Evolutionary conservation across 1,139 yeast genomes (phyloP).

Genomic region (Pichia sp.): DNA sequence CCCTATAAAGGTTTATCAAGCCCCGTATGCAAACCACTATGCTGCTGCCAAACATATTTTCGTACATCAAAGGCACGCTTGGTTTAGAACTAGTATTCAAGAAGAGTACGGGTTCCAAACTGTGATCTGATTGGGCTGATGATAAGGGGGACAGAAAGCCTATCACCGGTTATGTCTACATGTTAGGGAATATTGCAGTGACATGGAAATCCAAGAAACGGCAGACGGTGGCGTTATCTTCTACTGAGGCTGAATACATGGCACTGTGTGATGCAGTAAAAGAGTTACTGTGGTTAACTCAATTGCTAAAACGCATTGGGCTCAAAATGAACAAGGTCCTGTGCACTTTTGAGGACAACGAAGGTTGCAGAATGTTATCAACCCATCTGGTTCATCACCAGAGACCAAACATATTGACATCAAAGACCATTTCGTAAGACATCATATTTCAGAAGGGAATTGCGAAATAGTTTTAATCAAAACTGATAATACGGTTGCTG

Average conservation of each 20-base stretch:
- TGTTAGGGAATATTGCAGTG: constrained; percentile 1
- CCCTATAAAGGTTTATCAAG: constrained; percentile 4
- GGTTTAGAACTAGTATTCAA: neutral
- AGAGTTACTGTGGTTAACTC: neutral
- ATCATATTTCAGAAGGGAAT: neutral
- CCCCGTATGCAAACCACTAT: neutral
- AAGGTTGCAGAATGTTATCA: neutral
- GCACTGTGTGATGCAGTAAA: constrained; percentile 2
- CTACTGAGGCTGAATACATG: constrained; percentile 8
- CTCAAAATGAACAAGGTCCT: neutral
- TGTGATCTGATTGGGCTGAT: constrained; percentile 8
- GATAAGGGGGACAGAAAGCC: constrained; percentile 2
- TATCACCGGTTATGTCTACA: constrained; percentile 2
- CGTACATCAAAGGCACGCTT: neutral
- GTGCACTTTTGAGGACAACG: neutral
- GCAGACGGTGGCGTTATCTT: constrained; percentile 1
- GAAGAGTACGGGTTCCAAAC: neutral
- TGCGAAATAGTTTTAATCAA: neutral
- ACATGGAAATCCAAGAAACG: constrained; percentile 8
- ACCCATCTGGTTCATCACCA: constrained; percentile 1
- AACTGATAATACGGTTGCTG: constrained; percentile 1
- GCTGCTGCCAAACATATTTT: constrained; percentile 6
- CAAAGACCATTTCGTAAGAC: neutral
- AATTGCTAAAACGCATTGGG: neutral
- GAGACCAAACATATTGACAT: constrained; percentile 3